These are phyloP conservation scores for Aspergillus panamensis DNA, from an alignment of 495 filamentous ascomycete species.

Conservation along the genomic window DNA sequence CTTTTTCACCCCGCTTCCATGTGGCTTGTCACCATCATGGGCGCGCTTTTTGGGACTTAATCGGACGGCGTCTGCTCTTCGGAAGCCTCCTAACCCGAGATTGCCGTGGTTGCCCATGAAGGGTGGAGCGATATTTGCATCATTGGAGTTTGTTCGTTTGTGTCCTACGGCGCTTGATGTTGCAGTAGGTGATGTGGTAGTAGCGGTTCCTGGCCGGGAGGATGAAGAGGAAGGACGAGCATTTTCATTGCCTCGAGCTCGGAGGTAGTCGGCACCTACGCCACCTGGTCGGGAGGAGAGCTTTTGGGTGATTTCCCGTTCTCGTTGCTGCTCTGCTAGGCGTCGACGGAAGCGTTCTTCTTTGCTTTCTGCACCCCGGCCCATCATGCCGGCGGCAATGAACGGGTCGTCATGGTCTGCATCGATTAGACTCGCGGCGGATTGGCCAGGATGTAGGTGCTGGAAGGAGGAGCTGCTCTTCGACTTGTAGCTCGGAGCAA, in stretches of 20 bases:
- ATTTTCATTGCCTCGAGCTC: slow-evolving; percentile 34
- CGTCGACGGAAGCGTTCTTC: slow-evolving; percentile 67
- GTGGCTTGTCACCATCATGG: slow-evolving; percentile 33
- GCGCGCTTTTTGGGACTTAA: slow-evolving; percentile 67
- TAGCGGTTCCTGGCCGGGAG: slow-evolving; percentile 2
- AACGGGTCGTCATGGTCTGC: slow-evolving; percentile 57
- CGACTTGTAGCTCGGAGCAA: slow-evolving; percentile 42
- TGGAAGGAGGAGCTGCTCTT: slow-evolving; percentile 24
- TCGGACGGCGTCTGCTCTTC: slow-evolving; percentile 49
- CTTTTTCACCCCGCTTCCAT: slow-evolving; percentile 58
- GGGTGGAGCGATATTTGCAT: slow-evolving; percentile 11
- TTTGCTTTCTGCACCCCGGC: slow-evolving; percentile 49
- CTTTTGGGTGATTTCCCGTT: slow-evolving; percentile 72
- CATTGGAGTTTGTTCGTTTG: slow-evolving; percentile 5
- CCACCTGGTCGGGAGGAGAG: slow-evolving; percentile 58
- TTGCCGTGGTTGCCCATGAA: slow-evolving; percentile 12
- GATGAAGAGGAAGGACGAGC: slow-evolving; percentile 5
- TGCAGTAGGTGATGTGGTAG: slow-evolving; percentile 1
- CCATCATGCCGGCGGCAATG: slow-evolving; percentile 47
- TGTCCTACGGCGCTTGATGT: slow-evolving; percentile 4
- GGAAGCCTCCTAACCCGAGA: slow-evolving; percentile 30
- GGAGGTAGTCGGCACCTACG: slow-evolving; percentile 76
- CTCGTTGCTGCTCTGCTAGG: slow-evolving; percentile 69
- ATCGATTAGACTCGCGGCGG: slow-evolving; percentile 65
- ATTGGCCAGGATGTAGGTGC: slow-evolving; percentile 33